These are phyloP conservation scores for Sisymbrium irio DNA, from an alignment of 345 rosid genomes.

Conservation along the genomic window DNA sequence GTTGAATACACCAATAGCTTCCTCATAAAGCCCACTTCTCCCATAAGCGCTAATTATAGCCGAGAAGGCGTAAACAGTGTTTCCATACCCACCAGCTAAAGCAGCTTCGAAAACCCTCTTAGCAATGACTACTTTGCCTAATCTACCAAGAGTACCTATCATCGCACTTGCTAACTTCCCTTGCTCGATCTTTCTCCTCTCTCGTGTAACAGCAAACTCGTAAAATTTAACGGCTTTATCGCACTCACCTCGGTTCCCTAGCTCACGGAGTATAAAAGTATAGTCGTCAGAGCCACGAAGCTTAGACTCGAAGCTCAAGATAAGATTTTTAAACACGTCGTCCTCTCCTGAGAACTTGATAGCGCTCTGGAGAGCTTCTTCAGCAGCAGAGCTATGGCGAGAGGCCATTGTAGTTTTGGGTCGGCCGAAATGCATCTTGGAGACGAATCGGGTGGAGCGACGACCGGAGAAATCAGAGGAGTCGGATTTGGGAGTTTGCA, in stretches of 20 bases:
- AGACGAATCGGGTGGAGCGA: conserved; percentile 78
- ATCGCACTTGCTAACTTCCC: conserved; percentile 82
- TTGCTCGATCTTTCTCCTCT: conserved; percentile 68
- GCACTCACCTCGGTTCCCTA: conserved; percentile 72
- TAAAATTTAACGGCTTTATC: conserved; percentile 66
- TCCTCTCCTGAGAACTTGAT: conserved; percentile 44
- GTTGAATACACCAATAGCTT: conserved; percentile 63
- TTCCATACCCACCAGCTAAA: conserved; percentile 69
- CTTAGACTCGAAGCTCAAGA: conserved; percentile 58
- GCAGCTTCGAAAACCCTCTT: conserved; percentile 66
- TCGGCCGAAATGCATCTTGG: conserved; percentile 82
- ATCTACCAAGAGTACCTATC: conserved; percentile 82
- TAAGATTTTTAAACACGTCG: conserved; percentile 45
- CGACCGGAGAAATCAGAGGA: conserved; percentile 79
- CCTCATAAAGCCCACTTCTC: conserved; percentile 64
- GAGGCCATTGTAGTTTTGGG: conserved; percentile 47
- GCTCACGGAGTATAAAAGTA: conserved; percentile 71
- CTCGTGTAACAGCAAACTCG: conserved; percentile 63
- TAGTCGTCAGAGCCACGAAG: conserved; percentile 81
- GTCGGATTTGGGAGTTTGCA: conserved; percentile 47
- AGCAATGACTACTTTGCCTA: conserved; percentile 78
- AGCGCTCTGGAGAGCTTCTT: conserved; percentile 64
- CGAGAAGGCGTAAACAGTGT: conserved; percentile 82
- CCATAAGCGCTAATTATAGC: conserved; percentile 89
- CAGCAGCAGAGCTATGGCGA: conserved; percentile 64